These are phyloP conservation scores for Fusarium aywerte DNA, from an alignment of 2,329 filamentous ascomycete species.

Conservation along the genomic window DNA sequence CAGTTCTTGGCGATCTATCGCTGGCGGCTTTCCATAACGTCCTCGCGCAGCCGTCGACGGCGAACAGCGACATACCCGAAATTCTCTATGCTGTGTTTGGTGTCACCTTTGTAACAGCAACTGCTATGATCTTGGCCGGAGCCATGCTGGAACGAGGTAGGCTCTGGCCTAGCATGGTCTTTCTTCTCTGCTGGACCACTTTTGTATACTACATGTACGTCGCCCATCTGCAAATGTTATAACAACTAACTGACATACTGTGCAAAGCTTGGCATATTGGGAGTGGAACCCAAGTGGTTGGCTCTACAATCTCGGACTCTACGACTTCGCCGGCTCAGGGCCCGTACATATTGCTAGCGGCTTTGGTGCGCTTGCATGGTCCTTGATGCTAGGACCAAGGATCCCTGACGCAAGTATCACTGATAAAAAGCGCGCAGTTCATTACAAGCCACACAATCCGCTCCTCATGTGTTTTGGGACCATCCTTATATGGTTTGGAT, in stretches of 20 bases:
- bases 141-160: constrained; percentile 53
- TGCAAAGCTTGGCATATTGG: constrained; percentile 66
- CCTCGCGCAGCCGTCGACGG: constrained; percentile 52
- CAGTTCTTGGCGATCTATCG: constrained; percentile 52
- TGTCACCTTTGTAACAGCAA: constrained; percentile 53
- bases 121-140: constrained; percentile 54
- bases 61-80: constrained; percentile 52
- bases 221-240: accelerated
- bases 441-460: constrained; percentile 68
- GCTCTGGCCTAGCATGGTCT: constrained; percentile 65
- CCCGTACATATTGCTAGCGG: constrained; percentile 73
- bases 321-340: constrained; percentile 71
- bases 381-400: constrained; percentile 70
- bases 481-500: constrained; percentile 72
- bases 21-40: constrained; percentile 51
- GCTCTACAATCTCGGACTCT: constrained; percentile 68
- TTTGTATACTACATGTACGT: constrained; percentile 65
- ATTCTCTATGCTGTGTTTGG: constrained; percentile 54
- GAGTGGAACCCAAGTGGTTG: constrained; percentile 75
- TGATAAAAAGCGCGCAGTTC: constrained; percentile 32
- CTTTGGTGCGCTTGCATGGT: constrained; percentile 72
- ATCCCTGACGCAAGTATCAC: constrained; percentile 32
- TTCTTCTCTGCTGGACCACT: constrained; percentile 71
- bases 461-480: constrained; percentile 72
- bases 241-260: background rate